These are phyloP conservation scores for Panicum virgatum DNA, from an alignment of 202 grass and related monocot genomes.

Conservation along the genomic window DNA sequence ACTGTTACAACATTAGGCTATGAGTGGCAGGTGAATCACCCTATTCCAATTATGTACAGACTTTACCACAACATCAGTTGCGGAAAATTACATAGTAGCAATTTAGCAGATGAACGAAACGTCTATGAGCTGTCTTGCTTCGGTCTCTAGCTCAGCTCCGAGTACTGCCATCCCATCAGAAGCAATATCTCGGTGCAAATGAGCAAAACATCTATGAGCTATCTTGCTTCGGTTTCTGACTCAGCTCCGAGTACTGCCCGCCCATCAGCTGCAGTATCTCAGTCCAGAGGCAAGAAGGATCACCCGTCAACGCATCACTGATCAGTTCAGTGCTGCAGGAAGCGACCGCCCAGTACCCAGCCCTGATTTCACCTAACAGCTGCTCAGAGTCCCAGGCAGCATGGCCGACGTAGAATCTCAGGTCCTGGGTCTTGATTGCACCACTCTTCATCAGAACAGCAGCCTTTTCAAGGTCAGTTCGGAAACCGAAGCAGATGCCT, in stretches of 20 bases:
- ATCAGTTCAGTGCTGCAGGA: constrained; percentile 81
- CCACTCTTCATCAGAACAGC: constrained; percentile 66
- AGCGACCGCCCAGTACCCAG: constrained; percentile 73
- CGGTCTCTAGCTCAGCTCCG: constrained; percentile 79
- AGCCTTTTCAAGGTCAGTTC: constrained; percentile 67
- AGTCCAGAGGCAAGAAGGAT: constrained; percentile 69
- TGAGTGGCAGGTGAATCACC: neutral
- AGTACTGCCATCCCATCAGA: constrained; percentile 42
- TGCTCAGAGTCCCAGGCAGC: constrained; percentile 80
- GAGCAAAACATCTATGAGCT: constrained; percentile 34
- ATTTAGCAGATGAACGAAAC: neutral
- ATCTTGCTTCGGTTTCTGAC: constrained; percentile 78
- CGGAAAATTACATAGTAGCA: neutral
- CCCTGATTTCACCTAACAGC: constrained; percentile 69
- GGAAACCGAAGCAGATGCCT: constrained; percentile 64
- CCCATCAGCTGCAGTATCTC: constrained; percentile 95
- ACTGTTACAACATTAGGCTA: constrained; percentile 8
- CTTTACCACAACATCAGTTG: neutral
- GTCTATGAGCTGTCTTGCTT: constrained; percentile 61
- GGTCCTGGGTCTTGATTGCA: constrained; percentile 54
- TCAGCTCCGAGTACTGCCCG: constrained; percentile 75
- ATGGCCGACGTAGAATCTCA: constrained; percentile 78
- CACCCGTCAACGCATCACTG: constrained; percentile 36
- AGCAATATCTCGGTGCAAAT: neutral
- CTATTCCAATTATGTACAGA: constrained; percentile 47